Percentiles rank a stretch among this genome's conserved stretches.
Conservation (phyloP, 441 rosid species). For the Lepidium campestre region DNA sequence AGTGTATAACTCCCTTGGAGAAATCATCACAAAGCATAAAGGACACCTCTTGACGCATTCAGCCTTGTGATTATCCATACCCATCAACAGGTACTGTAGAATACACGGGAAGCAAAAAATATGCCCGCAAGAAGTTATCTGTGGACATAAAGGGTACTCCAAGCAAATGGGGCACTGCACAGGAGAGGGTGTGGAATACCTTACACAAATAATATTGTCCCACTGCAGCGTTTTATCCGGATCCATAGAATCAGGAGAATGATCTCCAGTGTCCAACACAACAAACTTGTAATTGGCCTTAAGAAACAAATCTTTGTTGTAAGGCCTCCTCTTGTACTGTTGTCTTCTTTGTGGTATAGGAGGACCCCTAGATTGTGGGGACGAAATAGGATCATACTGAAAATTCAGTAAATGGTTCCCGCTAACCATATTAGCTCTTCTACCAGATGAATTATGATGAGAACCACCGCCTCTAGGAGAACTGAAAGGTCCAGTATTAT, state of each 20-base stretch:
- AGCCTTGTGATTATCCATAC: slow-evolving; percentile 58
- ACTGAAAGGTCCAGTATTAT: slow-evolving; percentile 27
- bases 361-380: slow-evolving; percentile 50
- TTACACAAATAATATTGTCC: slow-evolving; percentile 88
- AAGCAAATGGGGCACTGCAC: slow-evolving; percentile 97
- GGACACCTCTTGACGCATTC: slow-evolving; percentile 86
- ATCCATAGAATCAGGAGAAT: slow-evolving; percentile 67
- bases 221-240: slow-evolving; percentile 88
- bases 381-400: slow-evolving; percentile 82
- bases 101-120: slow-evolving; percentile 95
- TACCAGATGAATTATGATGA: slow-evolving; percentile 54
- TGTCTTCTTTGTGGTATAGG: slow-evolving; percentile 78
- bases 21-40: slow-evolving; percentile 85
- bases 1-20: slow-evolving; percentile 74
- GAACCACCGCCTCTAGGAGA: slow-evolving; percentile 36
- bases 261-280: slow-evolving; percentile 69
- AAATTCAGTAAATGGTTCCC: slow-evolving; percentile 92
- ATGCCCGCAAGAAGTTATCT: slow-evolving; percentile 93
- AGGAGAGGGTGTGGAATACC: slow-evolving; percentile 66
- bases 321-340: slow-evolving; percentile 69
- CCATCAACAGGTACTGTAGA: slow-evolving; percentile 72
- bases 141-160: slow-evolving; percentile 91
- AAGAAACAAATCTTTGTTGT: slow-evolving; percentile 86
- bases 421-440: slow-evolving; percentile 60
- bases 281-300: slow-evolving; percentile 98